Conservation (phyloP, 2,329 filamentous ascomycete genomes). For the Sporothrix phasma region DNA sequence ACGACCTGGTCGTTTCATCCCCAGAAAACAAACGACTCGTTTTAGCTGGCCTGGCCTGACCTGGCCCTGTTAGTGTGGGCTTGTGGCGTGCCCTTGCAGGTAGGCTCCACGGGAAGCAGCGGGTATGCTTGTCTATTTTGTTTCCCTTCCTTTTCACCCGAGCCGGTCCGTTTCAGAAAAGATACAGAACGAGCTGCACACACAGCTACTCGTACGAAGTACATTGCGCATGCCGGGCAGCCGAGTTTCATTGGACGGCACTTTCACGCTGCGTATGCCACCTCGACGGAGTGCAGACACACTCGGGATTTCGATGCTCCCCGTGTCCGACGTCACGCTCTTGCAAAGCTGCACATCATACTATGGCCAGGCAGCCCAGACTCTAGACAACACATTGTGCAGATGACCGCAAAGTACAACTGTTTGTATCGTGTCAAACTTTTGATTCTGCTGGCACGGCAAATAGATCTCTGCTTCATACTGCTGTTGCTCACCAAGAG, state of each 20-base stretch:
- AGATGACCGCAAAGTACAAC: background rate
- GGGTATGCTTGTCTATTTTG: background rate
- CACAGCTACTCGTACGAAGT: background rate
- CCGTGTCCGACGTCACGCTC: background rate
- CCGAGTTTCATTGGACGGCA: too few relatives aligned
- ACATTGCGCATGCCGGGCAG: too few relatives aligned
- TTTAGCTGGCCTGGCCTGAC: too few relatives aligned
- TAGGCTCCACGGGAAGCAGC: background rate
- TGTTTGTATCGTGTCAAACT: background rate
- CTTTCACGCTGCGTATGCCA: too few relatives aligned
- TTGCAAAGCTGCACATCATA: background rate
- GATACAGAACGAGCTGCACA: background rate
- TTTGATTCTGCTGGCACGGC: background rate
- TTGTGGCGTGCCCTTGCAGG: background rate
- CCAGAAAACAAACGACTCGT: background rate
- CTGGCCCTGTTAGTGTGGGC: too few relatives aligned
- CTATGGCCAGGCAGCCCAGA: background rate
- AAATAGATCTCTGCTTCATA: background rate
- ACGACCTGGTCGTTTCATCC: constrained; percentile 2
- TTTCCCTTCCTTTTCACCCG: background rate
- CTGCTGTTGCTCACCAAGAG: background rate
- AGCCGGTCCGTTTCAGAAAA: background rate
- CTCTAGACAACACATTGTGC: too few relatives aligned
- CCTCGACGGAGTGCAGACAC: too few relatives aligned
- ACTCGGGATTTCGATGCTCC: too few relatives aligned